phyloP scores from a whole-genome alignment of 768 basidiomycete genomes.

The Mycena epipterygia region DNA sequence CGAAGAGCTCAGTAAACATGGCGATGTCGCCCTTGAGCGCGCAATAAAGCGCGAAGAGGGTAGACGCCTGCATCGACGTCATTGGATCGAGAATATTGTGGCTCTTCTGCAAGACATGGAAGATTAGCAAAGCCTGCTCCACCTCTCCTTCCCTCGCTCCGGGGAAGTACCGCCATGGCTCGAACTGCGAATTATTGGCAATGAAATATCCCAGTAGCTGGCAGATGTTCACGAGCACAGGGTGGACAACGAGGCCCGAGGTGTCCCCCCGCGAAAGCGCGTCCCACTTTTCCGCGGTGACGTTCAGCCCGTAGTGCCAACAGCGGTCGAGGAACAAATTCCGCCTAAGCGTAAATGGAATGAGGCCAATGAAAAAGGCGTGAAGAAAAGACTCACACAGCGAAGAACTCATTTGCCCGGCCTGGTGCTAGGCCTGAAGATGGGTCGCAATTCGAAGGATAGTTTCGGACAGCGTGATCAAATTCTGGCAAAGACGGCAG shows the following conservation, averaged over 20 bases:
- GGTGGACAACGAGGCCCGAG: not conserved
- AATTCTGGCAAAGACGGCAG: not conserved
- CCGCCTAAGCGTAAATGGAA: not conserved
- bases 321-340: conserved; percentile 19
- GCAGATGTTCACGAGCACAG: conserved; percentile 3
- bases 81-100: not conserved
- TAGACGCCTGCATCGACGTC: conserved; percentile 6
- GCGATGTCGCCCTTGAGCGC: not conserved
- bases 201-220: conserved; percentile 18
- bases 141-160: not conserved
- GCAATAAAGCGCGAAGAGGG: not conserved
- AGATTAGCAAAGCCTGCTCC: not conserved
- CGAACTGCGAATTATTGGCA: not conserved
- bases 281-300: conserved; percentile 5
- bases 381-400: not conserved
- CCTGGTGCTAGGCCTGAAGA: not conserved
- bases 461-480: not conserved
- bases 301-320: conserved; percentile 14
- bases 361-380: not conserved
- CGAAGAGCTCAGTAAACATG: not conserved
- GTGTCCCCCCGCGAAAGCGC: conserved; percentile 17
- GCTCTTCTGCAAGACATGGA: not conserved
- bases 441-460: no score
- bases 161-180: not conserved
- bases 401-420: not conserved